A percentile compares a stretch with the other conserved stretches of the same genome.
These are phyloP conservation scores for Trichoderma endophyticum DNA, from an alignment of 2,329 filamentous ascomycete genomes.

Conservation along the genomic window DNA sequence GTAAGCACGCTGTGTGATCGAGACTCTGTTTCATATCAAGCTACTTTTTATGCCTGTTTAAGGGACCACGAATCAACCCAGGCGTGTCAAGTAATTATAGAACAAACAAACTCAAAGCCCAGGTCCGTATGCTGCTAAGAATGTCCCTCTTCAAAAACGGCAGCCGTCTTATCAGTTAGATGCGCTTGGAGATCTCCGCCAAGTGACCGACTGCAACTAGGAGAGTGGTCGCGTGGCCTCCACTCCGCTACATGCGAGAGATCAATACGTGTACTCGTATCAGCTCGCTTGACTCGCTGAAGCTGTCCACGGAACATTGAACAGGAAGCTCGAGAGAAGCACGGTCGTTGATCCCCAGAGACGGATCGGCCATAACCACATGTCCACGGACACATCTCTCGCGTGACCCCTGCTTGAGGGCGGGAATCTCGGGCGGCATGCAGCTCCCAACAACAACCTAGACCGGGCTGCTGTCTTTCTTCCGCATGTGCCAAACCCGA, in stretches of 20 bases:
- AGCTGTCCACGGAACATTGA: neutral
- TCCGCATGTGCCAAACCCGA: neutral
- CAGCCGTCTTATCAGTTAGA: neutral
- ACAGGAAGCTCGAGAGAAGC: neutral
- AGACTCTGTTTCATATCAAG: slow-evolving; percentile 1
- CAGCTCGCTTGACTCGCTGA: neutral
- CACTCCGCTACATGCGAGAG: neutral
- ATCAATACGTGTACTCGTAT: slow-evolving; percentile 13
- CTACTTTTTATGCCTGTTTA: slow-evolving; percentile 5
- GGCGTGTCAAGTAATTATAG: neutral
- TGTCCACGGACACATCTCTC: slow-evolving; percentile 2
- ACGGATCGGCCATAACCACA: neutral
- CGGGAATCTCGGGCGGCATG: slow-evolving; percentile 14
- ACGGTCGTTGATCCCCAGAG: neutral
- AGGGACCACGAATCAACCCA: neutral
- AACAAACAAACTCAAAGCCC: neutral
- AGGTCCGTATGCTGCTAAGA: neutral
- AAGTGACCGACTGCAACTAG: neutral
- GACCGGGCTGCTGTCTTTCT: neutral
- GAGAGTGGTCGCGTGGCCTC: slow-evolving; percentile 4
- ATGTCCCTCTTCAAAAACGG: neutral
- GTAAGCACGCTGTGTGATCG: neutral
- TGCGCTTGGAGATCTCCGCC: neutral
- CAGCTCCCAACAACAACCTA: neutral
- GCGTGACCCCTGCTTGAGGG: neutral